phyloP scores from a whole-genome alignment of 2,329 filamentous ascomycete species.

The Trichoderma atroviride region DNA sequence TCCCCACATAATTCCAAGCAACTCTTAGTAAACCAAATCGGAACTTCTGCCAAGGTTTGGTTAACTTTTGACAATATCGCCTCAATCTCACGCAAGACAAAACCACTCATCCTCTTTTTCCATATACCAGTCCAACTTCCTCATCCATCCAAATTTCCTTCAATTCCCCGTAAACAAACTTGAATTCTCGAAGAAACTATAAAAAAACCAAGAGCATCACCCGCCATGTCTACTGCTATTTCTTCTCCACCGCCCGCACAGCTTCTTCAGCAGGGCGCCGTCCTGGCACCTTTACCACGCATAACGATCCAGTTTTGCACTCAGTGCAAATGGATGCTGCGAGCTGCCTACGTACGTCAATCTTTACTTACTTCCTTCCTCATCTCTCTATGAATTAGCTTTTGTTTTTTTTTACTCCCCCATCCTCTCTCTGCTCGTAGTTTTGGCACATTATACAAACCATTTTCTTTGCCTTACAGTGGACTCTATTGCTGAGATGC shows the following conservation, averaged over 20 bases:
- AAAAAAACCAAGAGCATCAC: background rate
- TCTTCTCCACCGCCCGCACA: background rate
- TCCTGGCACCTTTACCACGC: conserved; percentile 54
- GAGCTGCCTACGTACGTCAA: conserved; percentile 75
- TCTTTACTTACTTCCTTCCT: background rate
- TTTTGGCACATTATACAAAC: background rate
- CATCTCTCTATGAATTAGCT: background rate
- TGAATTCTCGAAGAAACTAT: background rate
- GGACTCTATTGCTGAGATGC: background rate
- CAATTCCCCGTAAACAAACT: background rate
- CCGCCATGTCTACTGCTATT: background rate
- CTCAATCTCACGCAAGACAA: background rate
- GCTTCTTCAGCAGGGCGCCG: background rate
- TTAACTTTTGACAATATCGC: background rate
- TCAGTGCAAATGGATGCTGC: conserved; percentile 89
- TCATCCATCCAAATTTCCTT: background rate
- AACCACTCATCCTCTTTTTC: background rate
- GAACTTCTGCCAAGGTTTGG: background rate
- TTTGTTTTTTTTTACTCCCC: too few species aligned
- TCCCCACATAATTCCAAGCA: background rate
- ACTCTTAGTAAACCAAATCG: background rate
- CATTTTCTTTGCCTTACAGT: background rate
- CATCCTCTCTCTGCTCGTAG: background rate
- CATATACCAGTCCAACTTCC: background rate
- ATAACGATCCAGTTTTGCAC: conserved; percentile 92